Evolutionary conservation across 495 filamentous ascomycete genomes (phyloP), one percentile per base, ranked within the genome.

Genomic region (Tuber melanosporum): DNA sequence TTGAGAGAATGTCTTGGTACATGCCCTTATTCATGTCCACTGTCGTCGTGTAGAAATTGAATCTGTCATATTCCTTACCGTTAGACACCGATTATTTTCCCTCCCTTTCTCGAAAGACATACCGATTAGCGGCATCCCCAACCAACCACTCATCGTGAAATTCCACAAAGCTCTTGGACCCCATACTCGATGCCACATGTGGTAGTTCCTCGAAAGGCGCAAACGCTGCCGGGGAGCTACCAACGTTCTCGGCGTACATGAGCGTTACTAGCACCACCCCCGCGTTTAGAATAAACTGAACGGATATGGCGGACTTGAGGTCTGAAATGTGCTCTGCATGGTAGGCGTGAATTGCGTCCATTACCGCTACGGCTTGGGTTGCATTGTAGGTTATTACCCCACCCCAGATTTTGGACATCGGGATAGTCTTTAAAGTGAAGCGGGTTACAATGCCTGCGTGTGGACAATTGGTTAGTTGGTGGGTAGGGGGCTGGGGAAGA

Each of bases 361-460:
- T 81, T 6, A 20, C 7, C 9, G 85, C 62, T 42, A 78, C 74
- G 75, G 83, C 62, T 26, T 83, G 79, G 9, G 88, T 89, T 22
- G 89, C 88, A 12, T 90, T 81, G 19, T 62, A 62, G 12, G 52
- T 62, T 62, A 62, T 62, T 15, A 62, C 52, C n/a, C 87, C 89
- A 10, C 85, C 87, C 83, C 85, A 88, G n/a, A 89, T 76, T 10
- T 73, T 73, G 10, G 75, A 19, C 73, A 77, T 83, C 7, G 78
- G 81, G 49, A 83, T 82, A 20, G 82, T 79, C 36, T 80, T 76
- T 42, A 88, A 73, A 47, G 88, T 85, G 73, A 87, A 88, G 26
- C 85, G 84, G 1, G 88, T 90, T 2, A 90, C 87, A 41, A 90
- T 86, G 1, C 89, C 89, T 74, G 90, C 12, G n/a, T 3, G n/a